Conservation (phyloP, 495 filamentous ascomycete genomes). For the Corynascus novoguineensis region DNA sequence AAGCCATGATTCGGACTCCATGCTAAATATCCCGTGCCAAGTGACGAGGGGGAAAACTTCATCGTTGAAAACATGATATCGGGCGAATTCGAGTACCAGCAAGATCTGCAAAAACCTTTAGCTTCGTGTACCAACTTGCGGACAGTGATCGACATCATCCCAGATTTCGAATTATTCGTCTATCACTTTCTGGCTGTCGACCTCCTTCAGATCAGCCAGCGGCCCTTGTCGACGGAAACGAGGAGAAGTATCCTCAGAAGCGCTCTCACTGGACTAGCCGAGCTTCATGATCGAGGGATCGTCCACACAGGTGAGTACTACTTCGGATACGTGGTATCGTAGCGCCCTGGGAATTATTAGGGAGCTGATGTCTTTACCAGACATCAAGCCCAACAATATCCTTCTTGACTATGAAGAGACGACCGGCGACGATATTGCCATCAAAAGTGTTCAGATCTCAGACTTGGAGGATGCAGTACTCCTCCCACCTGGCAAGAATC, state of each 20-base stretch:
- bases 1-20: too few species aligned
- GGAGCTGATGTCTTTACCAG: conserved; percentile 10
- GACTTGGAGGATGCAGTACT: background rate
- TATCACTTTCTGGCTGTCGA: background rate
- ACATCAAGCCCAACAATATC: conserved; percentile 39
- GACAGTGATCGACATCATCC: background rate
- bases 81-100: conserved; percentile 1
- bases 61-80: background rate
- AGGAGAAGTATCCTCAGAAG: background rate
- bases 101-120: background rate
- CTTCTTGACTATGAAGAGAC: conserved; percentile 32
- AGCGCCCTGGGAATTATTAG: background rate
- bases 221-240: background rate
- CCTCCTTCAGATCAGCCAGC: background rate
- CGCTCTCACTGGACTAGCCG: background rate
- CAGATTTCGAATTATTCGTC: background rate
- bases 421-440: background rate
- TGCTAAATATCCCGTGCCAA: background rate
- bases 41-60: background rate
- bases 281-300: background rate
- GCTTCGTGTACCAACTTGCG: background rate
- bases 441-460: background rate
- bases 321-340: background rate
- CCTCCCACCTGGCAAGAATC: background rate
- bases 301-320: background rate